These are phyloP conservation scores for Thelonectria blattea DNA, from an alignment of 2,329 filamentous ascomycete genomes.

Conservation along the genomic window DNA sequence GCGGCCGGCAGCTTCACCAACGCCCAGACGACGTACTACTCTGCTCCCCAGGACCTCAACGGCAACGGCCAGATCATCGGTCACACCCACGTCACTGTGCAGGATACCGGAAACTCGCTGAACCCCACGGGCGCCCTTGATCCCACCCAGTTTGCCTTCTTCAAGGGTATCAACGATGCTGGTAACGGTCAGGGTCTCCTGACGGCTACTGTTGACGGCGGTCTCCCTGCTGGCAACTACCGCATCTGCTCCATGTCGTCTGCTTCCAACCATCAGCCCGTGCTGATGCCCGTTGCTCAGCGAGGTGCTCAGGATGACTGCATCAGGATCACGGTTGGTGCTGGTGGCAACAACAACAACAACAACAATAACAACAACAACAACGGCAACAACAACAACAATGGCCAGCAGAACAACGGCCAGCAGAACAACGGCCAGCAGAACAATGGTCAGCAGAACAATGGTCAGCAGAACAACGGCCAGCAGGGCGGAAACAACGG, in stretches of 20 bases:
- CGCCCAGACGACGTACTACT: conserved; percentile 64
- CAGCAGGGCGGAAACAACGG: conserved; percentile 4
- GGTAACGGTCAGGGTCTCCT: conserved; percentile 63
- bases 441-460: conserved; percentile 12
- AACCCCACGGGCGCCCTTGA: conserved; percentile 60
- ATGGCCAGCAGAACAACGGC: conserved; percentile 11
- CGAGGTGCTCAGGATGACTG: conserved; percentile 72
- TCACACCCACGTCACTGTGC: conserved; percentile 65
- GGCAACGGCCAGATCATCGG: conserved; percentile 58
- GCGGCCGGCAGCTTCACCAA: conserved; percentile 66
- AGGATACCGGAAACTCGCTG: conserved; percentile 58
- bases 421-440: conserved; percentile 17
- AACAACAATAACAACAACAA: conserved; percentile 27
- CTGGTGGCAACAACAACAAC: conserved; percentile 31
- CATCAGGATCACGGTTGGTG: conserved; percentile 62
- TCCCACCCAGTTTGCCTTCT: conserved; percentile 62
- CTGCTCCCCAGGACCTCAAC: conserved; percentile 61
- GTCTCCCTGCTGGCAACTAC: conserved; percentile 68
- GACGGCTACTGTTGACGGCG: conserved; percentile 59
- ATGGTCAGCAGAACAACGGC: conserved; percentile 12
- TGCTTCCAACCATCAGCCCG: conserved; percentile 70
- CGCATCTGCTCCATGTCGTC: conserved; percentile 69
- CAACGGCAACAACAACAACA: conserved; percentile 19
- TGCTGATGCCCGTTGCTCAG: conserved; percentile 70
- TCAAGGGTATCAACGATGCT: conserved; percentile 70